Evolutionary conservation across 31 red algal genomes (phyloP).

Genomic region (Endocladia muricata): DNA sequence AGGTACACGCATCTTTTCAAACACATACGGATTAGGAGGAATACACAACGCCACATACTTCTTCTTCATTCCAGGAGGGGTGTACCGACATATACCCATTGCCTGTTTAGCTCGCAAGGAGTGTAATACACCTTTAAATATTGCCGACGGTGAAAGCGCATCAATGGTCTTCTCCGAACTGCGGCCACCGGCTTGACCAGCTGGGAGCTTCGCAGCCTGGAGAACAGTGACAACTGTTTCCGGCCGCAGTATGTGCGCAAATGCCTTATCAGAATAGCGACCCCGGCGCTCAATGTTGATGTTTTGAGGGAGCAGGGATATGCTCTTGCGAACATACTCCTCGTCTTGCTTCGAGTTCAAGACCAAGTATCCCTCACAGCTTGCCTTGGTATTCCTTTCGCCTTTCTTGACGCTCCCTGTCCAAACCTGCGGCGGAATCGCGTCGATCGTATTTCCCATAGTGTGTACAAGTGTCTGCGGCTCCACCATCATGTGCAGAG

Average conservation of each 20-base stretch:
- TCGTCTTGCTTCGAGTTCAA: slow-evolving; percentile 37
- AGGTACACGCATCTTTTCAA: slow-evolving; percentile 53
- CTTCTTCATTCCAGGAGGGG: slow-evolving; percentile 8
- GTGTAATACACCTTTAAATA: slow-evolving; percentile 39
- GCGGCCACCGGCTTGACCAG: slow-evolving; percentile 2
- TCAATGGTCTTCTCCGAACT: not conserved
- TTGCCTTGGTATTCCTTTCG: not conserved
- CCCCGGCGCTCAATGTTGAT: slow-evolving; percentile 61
- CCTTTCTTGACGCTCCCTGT: slow-evolving; percentile 41
- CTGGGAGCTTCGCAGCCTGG: slow-evolving; percentile 22
- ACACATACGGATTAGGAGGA: slow-evolving; percentile 45
- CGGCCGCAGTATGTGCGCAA: slow-evolving; percentile 43
- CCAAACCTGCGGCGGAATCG: slow-evolving; percentile 37
- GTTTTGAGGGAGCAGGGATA: slow-evolving; percentile 17
- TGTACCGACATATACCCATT: slow-evolving; percentile 42
- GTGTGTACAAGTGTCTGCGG: slow-evolving; percentile 49
- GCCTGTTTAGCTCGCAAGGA: slow-evolving; percentile 50
- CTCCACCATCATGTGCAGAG: slow-evolving; percentile 7
- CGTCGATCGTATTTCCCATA: slow-evolving; percentile 26
- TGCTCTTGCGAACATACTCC: slow-evolving; percentile 14
- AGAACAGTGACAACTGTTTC: slow-evolving; percentile 61
- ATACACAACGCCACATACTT: slow-evolving; percentile 61
- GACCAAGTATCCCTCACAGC: slow-evolving; percentile 49
- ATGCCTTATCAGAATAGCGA: slow-evolving; percentile 27
- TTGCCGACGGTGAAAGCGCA: not conserved